These are phyloP conservation scores for Cryptococcus hybrid DNA, from an alignment of 1,284 basidiomycete genomes.

Conservation along the genomic window DNA sequence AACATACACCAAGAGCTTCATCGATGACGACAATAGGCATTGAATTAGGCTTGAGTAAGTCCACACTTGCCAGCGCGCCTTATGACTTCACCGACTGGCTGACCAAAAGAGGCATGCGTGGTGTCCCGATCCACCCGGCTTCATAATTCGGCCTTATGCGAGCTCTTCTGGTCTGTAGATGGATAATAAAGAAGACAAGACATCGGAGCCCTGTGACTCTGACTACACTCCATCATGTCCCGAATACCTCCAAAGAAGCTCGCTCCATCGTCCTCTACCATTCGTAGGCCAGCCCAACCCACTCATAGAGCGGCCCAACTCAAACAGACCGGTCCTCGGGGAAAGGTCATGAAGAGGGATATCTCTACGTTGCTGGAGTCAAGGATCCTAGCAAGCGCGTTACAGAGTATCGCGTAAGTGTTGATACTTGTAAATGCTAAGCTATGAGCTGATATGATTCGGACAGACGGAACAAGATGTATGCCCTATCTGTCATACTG, in stretches of 20 bases:
- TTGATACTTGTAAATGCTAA: not conserved
- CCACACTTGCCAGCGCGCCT: too few relatives aligned
- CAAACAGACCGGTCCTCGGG: slow-evolving; percentile 2
- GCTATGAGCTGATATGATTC: not conserved
- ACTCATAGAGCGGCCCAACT: not conserved
- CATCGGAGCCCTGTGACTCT: not conserved
- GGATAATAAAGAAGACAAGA: not conserved
- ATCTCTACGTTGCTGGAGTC: slow-evolving; percentile 45
- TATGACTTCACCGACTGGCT: too few relatives aligned
- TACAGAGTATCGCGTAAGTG: slow-evolving; percentile 40
- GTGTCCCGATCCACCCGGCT: too few relatives aligned
- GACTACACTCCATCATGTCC: not conserved
- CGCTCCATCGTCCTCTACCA: not conserved
- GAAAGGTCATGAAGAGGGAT: slow-evolving; percentile 30
- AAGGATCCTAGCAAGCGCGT: slow-evolving; percentile 43
- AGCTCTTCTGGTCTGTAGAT: not conserved
- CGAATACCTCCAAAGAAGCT: not conserved
- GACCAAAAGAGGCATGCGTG: too few relatives aligned
- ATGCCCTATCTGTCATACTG: slow-evolving; percentile 96
- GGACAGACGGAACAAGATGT: slow-evolving; percentile 79
- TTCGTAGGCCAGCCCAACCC: not conserved
- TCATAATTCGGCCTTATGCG: too few relatives aligned
- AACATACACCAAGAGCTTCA: not conserved
- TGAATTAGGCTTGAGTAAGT: too few relatives aligned
- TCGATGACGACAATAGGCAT: too few relatives aligned